Evolutionary conservation across 345 rosid genomes (phyloP).

Genomic region (Theobroma cacao): DNA sequence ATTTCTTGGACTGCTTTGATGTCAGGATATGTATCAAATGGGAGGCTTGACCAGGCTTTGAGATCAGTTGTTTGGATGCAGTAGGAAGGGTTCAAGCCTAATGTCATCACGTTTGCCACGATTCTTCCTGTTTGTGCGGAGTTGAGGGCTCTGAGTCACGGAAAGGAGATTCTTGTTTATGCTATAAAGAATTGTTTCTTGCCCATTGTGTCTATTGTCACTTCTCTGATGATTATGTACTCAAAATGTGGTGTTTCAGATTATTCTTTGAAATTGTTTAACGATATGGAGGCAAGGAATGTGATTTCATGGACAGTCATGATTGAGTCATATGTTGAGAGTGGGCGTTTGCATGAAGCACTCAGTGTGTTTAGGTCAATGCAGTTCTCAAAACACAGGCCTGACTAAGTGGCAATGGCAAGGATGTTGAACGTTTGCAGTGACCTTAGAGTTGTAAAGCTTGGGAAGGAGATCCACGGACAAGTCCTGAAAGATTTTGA

Average conservation of each 20-base stretch:
- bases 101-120: slow-evolving; percentile 70
- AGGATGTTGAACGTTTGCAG: slow-evolving; percentile 57
- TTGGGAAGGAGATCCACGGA: slow-evolving; percentile 81
- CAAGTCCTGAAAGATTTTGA: slow-evolving; percentile 56
- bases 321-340: slow-evolving; percentile 58
- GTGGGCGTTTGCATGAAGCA: slow-evolving; percentile 38
- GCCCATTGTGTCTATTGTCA: slow-evolving; percentile 65
- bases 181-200: slow-evolving; percentile 68
- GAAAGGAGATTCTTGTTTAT: slow-evolving; percentile 84
- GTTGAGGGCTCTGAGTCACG: slow-evolving; percentile 60
- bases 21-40: slow-evolving; percentile 74
- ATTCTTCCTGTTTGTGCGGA: slow-evolving; percentile 73
- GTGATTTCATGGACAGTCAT: slow-evolving; percentile 74
- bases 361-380: slow-evolving; percentile 51
- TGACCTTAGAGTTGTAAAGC: slow-evolving; percentile 49
- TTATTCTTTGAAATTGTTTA: slow-evolving; percentile 56
- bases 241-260: slow-evolving; percentile 58
- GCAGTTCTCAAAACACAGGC: slow-evolving; percentile 66
- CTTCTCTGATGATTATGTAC: slow-evolving; percentile 86
- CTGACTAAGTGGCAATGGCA: slow-evolving; percentile 67
- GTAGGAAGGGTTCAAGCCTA: slow-evolving; percentile 82
- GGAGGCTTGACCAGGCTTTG: slow-evolving; percentile 79
- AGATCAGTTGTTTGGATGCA: slow-evolving; percentile 93
- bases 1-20: slow-evolving; percentile 88
- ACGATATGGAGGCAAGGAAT: slow-evolving; percentile 49